Conservation (phyloP, 2,329 filamentous ascomycete species). For the Penicillium sp. region DNA sequence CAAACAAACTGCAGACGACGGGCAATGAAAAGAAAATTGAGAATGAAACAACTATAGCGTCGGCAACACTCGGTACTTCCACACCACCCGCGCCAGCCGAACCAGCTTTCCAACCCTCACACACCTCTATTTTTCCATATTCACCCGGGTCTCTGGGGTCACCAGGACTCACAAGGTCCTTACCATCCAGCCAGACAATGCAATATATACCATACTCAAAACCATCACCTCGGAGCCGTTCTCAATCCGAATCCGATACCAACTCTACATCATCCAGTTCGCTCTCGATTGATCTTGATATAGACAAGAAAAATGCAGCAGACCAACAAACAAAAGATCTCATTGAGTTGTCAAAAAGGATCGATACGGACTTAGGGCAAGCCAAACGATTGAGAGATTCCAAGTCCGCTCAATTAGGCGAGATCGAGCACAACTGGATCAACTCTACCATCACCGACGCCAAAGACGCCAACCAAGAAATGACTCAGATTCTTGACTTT, state of each 20-base stretch:
- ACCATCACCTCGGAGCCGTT: neutral
- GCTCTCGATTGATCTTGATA: conserved; percentile 1
- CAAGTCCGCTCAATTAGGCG: conserved; percentile 11
- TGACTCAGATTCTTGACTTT: conserved; percentile 24
- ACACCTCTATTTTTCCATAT: neutral
- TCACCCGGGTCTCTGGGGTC: neutral
- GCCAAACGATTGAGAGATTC: conserved; percentile 10
- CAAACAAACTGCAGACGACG: neutral
- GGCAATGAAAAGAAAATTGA: neutral
- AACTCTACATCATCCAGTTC: neutral
- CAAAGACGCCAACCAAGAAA: conserved; percentile 34
- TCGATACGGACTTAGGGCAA: conserved; percentile 1
- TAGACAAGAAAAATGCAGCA: conserved; percentile 3
- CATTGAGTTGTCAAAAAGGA: conserved; percentile 4
- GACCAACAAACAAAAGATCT: conserved; percentile 12
- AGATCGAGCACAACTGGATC: conserved; percentile 27
- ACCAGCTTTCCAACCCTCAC: too few species aligned
- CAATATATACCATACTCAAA: neutral
- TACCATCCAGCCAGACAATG: neutral
- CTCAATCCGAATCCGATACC: neutral
- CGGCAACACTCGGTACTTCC: neutral
- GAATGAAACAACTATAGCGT: neutral
- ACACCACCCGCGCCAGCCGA: neutral
- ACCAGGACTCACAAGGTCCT: neutral
- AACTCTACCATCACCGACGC: conserved; percentile 30